A percentile compares a stretch with the other conserved stretches of the same genome.
Evolutionary conservation across 2,329 filamentous ascomycete species (phyloP).

Genomic region (Zelopaecilomyces penicillatus): DNA sequence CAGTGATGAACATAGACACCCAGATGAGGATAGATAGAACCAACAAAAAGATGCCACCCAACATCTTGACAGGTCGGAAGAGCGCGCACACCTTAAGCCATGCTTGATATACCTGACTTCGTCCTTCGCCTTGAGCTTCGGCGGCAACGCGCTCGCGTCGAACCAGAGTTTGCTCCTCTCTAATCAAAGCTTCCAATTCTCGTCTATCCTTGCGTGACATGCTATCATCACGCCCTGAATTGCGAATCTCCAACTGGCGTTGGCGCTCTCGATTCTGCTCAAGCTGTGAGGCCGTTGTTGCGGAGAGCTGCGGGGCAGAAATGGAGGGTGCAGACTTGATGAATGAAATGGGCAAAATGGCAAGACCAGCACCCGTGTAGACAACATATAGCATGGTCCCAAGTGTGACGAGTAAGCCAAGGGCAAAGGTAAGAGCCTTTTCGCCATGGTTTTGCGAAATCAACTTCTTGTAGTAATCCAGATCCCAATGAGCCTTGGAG

Average conservation of each 20-base stretch:
- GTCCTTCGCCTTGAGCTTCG: constrained; percentile 71
- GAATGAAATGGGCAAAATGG: constrained; percentile 78
- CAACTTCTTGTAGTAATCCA: constrained; percentile 86
- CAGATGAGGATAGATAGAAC: constrained; percentile 68
- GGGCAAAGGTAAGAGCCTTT: constrained; percentile 79
- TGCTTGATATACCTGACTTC: constrained; percentile 59
- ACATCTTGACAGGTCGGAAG: constrained; percentile 79
- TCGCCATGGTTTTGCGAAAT: constrained; percentile 76
- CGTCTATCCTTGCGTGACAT: constrained; percentile 79
- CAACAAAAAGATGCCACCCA: constrained; percentile 74
- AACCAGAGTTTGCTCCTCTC: constrained; percentile 87
- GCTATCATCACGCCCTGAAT: constrained; percentile 63
- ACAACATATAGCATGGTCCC: constrained; percentile 80
- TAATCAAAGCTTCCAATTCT: constrained; percentile 76
- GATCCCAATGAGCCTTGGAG: constrained; percentile 60
- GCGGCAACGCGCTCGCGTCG: constrained; percentile 81
- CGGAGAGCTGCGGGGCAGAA: constrained; percentile 70
- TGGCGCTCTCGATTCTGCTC: constrained; percentile 87
- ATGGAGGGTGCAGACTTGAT: constrained; percentile 88
- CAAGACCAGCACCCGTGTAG: constrained; percentile 83
- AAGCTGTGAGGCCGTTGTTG: constrained; percentile 70
- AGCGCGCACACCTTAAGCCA: constrained; percentile 78
- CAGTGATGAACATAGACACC: constrained; percentile 89
- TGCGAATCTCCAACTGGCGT: constrained; percentile 80
- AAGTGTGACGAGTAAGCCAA: constrained; percentile 80